Evolutionary conservation across 2,329 filamentous ascomycete species (phyloP), one percentile per base, ranked within the genome.

Genomic region (Fusarium robinianum): DNA sequence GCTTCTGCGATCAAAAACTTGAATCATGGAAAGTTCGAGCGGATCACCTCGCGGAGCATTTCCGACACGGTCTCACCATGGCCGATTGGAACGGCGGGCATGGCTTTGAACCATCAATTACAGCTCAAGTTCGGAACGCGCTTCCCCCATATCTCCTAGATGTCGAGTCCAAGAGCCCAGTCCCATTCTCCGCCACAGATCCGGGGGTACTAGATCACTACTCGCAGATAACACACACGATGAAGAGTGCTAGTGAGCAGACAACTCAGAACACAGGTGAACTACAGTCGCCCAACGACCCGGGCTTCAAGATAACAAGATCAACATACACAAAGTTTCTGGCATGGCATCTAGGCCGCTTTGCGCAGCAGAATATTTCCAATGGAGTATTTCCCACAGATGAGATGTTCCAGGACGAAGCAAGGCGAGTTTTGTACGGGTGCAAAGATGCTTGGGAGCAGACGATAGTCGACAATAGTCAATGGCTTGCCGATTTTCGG

Each of bases 1-100:
- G 60, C 2, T 63, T 63, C 32, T 63, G 59, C 23, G 49, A 52
- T 5, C 16, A 38, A 16, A 25, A n/a, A 4, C 45, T 62, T 5
- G 10, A 27, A 8, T 43, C 50, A 4, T 63, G 60, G 59, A 36
- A 30, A 6, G 32, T 43, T 9, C 48, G 60, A 8, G 34, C 43
- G 22, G 57, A 60, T 30, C 61, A 63, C 34, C 47, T 63, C 8
- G 50, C 60, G 3, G 40, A 30, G 3, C 58, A 62, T 23, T 63
- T 62, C 19, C 51, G 43, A 4, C 40, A 52, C 5, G 60, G 60
- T 2, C 16, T 40, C 14, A 56, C 48, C 8, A 62, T 63, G 52
- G 38, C 44, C 8, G 51, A 61, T 16, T 63, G 61, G 61, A 47
- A 56, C 21, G 61, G 58, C 10, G 49, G 55, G 11, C 53, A 56